Conservation (phyloP, 2,329 filamentous ascomycete species). For the Erysiphe pulchra region DNA sequence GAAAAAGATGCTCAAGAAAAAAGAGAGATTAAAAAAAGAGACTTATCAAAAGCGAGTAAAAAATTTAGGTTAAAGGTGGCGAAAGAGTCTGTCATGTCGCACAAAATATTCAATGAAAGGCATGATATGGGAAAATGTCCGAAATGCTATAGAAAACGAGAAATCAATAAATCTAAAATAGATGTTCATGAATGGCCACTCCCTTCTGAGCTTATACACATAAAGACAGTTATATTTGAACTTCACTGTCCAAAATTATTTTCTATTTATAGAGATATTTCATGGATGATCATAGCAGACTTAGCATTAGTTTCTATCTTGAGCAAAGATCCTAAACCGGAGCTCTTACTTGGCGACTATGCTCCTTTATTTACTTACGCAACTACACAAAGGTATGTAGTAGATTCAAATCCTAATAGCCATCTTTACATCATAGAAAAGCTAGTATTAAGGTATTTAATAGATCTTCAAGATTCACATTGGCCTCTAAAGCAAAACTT, state of each 20-base stretch:
- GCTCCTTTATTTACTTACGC: no score
- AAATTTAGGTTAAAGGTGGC: constrained; percentile 15
- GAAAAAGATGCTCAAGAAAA: constrained; percentile 14
- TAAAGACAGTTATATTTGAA: constrained; percentile 24
- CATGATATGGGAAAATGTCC: constrained; percentile 16
- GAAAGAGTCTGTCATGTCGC: constrained; percentile 12
- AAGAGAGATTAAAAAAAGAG: constrained; percentile 14
- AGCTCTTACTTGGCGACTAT: no score
- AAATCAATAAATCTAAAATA: constrained; percentile 18
- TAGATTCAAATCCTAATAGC: no score
- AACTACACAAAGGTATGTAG: no score
- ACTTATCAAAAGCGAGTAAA: constrained; percentile 2
- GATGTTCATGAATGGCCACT: constrained; percentile 22
- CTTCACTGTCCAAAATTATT: constrained; percentile 19
- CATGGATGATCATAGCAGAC: constrained; percentile 20
- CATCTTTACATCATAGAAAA: no score
- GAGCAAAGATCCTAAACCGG: no score
- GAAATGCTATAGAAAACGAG: constrained; percentile 17
- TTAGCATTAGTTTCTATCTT: constrained; percentile 6
- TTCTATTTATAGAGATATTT: constrained; percentile 22
- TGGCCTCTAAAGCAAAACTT: constrained; percentile 12
- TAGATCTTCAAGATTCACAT: constrained; percentile 4
- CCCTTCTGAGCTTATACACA: constrained; percentile 14
- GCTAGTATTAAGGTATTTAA: no score
- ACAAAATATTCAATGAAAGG: constrained; percentile 12